Evolutionary conservation across 1,139 yeast species (phyloP).

Genomic region (Suhomyces chickasaworum): DNA sequence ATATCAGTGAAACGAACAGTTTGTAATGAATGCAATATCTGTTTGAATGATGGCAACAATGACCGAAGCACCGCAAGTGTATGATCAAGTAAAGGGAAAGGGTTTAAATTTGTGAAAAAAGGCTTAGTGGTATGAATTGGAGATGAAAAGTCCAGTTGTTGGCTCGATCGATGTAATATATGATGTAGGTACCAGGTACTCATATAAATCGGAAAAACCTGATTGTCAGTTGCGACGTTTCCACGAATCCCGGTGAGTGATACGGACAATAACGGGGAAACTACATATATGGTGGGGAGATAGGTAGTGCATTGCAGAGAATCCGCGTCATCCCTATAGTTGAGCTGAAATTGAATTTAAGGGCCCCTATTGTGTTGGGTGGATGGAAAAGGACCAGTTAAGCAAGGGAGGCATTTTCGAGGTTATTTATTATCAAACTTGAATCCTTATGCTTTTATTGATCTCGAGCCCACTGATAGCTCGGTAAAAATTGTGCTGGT

Average conservation of each 20-base stretch:
- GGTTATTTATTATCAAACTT: too few relatives aligned
- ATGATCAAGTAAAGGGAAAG: not conserved
- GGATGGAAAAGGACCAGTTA: too few relatives aligned
- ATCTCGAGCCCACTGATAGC: too few relatives aligned
- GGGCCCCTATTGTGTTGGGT: too few relatives aligned
- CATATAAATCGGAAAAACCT: not conserved
- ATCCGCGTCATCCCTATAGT: slow-evolving; percentile 4
- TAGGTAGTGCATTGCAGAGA: slow-evolving; percentile 9
- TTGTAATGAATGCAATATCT: not conserved
- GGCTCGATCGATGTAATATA: slow-evolving; percentile 2
- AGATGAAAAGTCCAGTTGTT: not conserved
- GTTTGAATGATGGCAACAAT: not conserved
- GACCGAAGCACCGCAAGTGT: not conserved
- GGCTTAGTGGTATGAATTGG: not conserved
- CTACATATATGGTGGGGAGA: not conserved
- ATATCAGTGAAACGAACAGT: not conserved
- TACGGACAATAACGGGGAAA: slow-evolving; percentile 10
- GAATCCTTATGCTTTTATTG: too few relatives aligned
- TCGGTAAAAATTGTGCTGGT: not conserved
- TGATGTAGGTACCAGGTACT: not conserved
- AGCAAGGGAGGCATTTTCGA: too few relatives aligned
- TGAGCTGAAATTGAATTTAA: too few relatives aligned
- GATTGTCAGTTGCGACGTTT: not conserved
- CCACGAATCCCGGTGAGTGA: slow-evolving; percentile 1
- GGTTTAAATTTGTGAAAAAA: not conserved